Base-by-base conservation (phyloP, 257 asterid genomes). In the Gynochthodes officinalis region DNA sequence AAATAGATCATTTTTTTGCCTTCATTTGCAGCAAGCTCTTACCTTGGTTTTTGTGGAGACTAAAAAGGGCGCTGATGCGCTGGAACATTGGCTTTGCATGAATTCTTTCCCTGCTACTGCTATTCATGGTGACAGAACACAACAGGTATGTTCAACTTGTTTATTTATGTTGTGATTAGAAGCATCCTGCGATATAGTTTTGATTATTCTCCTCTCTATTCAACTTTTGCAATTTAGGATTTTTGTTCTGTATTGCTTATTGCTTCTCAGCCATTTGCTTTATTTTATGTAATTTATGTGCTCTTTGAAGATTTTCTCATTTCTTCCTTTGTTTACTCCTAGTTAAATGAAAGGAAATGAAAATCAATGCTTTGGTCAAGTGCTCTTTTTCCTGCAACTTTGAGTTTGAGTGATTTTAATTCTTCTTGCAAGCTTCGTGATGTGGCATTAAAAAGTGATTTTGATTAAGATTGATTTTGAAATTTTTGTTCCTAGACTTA, bases 81-180 rank as follows among this genome's bases (percentile, higher is more conserved):
- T 93, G 62, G 98, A 92, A 77, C 91, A 93, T 81, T 93, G 98
- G 98, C 92, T 93, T 48, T 87, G 87, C 78, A 63, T 85, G 62
- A 93, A 90, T 79, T 90, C 90, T 67, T 90, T 90, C 71, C 97
- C 96, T 60, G 98, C 97, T 76, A 83, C 97, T 67, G 84, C 96
- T 48, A 93, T 93, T 75, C 98, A 92, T 75, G 98, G 98, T 64
- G 98, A 92, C 82, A 84, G 98, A 82, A 90, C 96, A 53, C 97
- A 90, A 71, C 98, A 90, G 96, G 98, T 92, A 61, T 39, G 75
- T 77, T 70, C 33, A 19, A 19, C 12, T 50, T 37, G 69, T 63
- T 37, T 2, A 63, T 16, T 39, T 33, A 23, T 43, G 32, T 70
- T 23, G n/a, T 55, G 32, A 57, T 64, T 64, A 42, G 39, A 25